Evolutionary conservation across 805 yeast species (phyloP), one percentile per base, ranked within the genome.

Genomic region (Wickerhamomyces silvicola): DNA sequence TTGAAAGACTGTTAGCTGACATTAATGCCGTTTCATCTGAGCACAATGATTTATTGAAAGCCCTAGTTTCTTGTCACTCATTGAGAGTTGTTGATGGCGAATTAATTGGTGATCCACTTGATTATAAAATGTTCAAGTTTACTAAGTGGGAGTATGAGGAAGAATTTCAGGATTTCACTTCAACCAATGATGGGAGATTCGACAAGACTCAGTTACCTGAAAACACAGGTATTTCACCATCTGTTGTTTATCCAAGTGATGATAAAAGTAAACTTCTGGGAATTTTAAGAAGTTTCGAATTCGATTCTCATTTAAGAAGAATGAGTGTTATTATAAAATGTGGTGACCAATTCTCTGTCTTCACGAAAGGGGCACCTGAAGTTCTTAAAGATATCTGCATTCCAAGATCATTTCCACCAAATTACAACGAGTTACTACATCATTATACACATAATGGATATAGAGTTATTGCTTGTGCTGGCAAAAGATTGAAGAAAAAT

Each of bases 361-460:
- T 74, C 52, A 86, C 92, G 10, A 92, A 92, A 52, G 99, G 99
- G 30, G 98, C 99, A 0, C 99, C 99, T 0, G 99, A 92, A 53
- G 84, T 88, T 9, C 83, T 92, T 69, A 64, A 71, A 19, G 79
- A 75, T 12, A 75, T 92, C 19, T 92, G 98, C 59, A 60, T 64
- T 11, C 75, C 80, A 2, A 74, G 70, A 13, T 63, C 87, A 0
- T 58, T 92, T 30, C 98, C 99, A 1, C 51, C 56, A 2, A 73
- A 87, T 47, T 92, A 72, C 52, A 79, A 81, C 16, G 81, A 81
- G 21, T 53, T 82, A 15, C 64, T 92, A 22, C 81, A 86, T 48
- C 69, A 78, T 36, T 92, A 92, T 54, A 92, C 99, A 0, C 97
- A 87, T 53, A 75, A 78, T 30, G 99, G 99, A 1, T 86, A 79